These are phyloP conservation scores for Pyronema omphalodes DNA, from an alignment of 495 filamentous ascomycete genomes.

Conservation along the genomic window DNA sequence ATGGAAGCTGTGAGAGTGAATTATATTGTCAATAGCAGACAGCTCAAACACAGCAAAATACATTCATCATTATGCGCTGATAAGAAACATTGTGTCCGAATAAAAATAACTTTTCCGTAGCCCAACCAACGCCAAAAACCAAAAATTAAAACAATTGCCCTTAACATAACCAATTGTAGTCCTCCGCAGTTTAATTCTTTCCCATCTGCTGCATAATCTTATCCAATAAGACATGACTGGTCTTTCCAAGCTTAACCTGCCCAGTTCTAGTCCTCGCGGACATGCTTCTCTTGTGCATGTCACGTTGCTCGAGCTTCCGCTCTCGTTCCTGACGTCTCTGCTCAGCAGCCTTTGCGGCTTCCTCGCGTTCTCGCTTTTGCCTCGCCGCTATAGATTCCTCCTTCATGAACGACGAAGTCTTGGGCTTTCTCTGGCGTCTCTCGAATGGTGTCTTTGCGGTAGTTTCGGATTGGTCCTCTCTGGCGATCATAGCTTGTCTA, in stretches of 20 bases:
- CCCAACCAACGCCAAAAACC: background rate
- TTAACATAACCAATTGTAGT: background rate
- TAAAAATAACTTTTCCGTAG: background rate
- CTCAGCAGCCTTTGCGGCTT: slow-evolving; percentile 36
- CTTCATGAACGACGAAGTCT: slow-evolving; percentile 54
- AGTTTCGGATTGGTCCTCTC: slow-evolving; percentile 25
- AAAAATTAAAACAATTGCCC: background rate
- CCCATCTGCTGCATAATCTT: slow-evolving; percentile 46
- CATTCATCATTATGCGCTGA: too few species aligned
- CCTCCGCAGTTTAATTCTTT: slow-evolving; percentile 1
- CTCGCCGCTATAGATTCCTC: slow-evolving; percentile 52
- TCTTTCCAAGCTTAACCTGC: slow-evolving; percentile 64
- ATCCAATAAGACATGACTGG: slow-evolving; percentile 67
- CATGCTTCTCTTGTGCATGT: slow-evolving; percentile 41
- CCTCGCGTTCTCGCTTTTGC: slow-evolving; percentile 37
- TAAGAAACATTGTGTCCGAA: too few species aligned
- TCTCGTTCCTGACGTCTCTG: slow-evolving; percentile 45
- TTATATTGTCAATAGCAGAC: too few species aligned
- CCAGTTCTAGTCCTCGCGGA: slow-evolving; percentile 30
- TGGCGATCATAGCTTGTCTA: slow-evolving; percentile 46
- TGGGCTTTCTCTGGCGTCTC: slow-evolving; percentile 27
- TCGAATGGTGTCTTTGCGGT: slow-evolving; percentile 15
- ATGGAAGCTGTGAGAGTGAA: too few species aligned
- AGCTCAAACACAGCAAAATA: too few species aligned
- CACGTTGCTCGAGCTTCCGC: slow-evolving; percentile 58